Conservation (phyloP, 1,284 basidiomycete genomes). For the Ustilago nuda region DNA sequence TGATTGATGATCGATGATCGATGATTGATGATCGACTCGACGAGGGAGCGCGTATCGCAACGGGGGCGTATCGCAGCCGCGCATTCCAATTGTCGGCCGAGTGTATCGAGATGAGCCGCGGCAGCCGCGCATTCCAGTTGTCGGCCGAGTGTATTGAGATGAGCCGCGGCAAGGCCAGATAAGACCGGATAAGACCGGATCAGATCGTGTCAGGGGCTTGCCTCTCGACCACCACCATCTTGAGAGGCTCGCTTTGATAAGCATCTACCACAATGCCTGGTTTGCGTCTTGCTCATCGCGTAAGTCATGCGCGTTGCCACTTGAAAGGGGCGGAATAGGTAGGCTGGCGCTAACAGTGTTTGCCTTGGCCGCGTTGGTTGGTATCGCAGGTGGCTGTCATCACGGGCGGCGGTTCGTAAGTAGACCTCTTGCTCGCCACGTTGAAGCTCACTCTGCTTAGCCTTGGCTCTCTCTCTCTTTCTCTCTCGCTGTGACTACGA, state of each 20-base stretch:
- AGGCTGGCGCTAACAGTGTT: not conserved
- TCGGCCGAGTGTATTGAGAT: too few relatives aligned
- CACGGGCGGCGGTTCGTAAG: conserved; percentile 81
- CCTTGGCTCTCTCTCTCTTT: not conserved
- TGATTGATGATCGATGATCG: too few relatives aligned
- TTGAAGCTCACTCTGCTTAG: not conserved
- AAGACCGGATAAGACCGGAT: too few relatives aligned
- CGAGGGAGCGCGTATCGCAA: too few relatives aligned
- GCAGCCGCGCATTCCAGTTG: too few relatives aligned
- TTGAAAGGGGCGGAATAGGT: not conserved
- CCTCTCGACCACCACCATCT: conserved; percentile 8
- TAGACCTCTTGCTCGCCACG: not conserved
- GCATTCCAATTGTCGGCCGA: too few relatives aligned
- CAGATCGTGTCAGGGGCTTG: too few relatives aligned
- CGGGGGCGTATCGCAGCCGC: too few relatives aligned
- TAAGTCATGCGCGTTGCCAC: conserved; percentile 9
- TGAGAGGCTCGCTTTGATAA: not conserved
- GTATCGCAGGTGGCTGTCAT: conserved; percentile 76
- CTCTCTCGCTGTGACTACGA: not conserved
- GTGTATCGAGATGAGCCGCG: too few relatives aligned
- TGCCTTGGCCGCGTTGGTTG: not conserved
- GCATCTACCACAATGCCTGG: conserved; percentile 34
- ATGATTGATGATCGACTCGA: too few relatives aligned
- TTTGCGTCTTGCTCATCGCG: conserved; percentile 51
- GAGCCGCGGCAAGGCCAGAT: too few relatives aligned